Evolutionary conservation across 2,329 filamentous ascomycete genomes (phyloP).

Genomic region (Exophiala sp.): DNA sequence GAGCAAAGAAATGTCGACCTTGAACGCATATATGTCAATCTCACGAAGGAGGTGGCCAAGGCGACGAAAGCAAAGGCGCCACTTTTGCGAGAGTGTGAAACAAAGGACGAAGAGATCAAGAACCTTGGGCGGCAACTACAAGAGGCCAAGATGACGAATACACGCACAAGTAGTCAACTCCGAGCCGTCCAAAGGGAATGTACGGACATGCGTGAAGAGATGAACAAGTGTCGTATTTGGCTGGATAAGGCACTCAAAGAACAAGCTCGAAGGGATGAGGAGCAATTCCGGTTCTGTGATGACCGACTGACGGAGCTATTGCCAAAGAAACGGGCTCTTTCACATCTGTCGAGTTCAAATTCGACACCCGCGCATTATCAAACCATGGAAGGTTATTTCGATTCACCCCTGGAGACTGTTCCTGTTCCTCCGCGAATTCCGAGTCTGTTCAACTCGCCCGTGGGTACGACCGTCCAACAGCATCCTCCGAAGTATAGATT

Average conservation of each 20-base stretch:
- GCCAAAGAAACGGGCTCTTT: background rate
- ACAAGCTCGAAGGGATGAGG: slow-evolving; percentile 6
- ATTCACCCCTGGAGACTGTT: background rate
- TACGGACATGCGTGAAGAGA: background rate
- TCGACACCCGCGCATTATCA: background rate
- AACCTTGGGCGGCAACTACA: background rate
- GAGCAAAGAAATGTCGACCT: background rate
- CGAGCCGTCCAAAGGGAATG: slow-evolving; percentile 1
- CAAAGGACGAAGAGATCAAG: background rate
- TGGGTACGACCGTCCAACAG: background rate
- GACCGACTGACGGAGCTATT: background rate
- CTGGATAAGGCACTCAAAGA: slow-evolving; percentile 4
- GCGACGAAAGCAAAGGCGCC: background rate
- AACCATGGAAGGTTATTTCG: slow-evolving; percentile 1
- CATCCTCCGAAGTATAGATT: background rate
- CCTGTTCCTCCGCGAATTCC: background rate
- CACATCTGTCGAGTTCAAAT: background rate
- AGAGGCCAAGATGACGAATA: background rate
- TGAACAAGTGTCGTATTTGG: slow-evolving; percentile 1
- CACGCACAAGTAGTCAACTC: background rate
- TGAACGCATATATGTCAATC: background rate
- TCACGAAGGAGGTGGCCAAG: background rate
- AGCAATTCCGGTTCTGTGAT: slow-evolving; percentile 8
- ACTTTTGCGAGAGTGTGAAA: background rate
- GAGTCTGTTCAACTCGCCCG: background rate